These are phyloP conservation scores for Microglena sp. DNA, from an alignment of 139 green algal genomes.

Conservation along the genomic window DNA sequence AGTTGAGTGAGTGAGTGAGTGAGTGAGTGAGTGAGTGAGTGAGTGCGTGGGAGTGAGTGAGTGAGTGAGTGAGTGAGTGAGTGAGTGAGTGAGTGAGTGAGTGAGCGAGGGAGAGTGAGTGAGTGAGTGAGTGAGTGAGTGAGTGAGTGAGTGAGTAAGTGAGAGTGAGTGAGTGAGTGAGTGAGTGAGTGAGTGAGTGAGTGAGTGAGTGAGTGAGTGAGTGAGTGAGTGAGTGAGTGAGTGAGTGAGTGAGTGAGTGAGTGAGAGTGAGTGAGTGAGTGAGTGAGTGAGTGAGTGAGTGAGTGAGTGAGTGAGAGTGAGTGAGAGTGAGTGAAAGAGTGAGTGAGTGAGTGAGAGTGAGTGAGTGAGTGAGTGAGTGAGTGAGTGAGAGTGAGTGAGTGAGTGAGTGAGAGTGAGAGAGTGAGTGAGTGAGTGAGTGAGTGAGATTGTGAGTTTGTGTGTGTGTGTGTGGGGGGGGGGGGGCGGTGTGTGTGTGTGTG, in stretches of 20 bases:
- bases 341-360: neutral
- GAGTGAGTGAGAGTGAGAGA: neutral
- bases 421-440: neutral
- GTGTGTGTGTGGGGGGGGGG: conserved; percentile 4
- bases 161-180: too few relatives aligned
- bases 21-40: neutral
- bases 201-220: neutral
- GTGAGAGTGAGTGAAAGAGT: neutral
- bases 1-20: conserved; percentile 8
- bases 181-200: neutral
- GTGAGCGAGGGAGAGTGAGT: neutral
- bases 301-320: neutral
- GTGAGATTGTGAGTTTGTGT: conserved; percentile 8
- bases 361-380: neutral
- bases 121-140: neutral
- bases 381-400: neutral
- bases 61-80: neutral
- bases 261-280: neutral
- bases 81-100: too few relatives aligned
- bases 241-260: neutral
- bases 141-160: too few relatives aligned
- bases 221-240: neutral
- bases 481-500: conserved; percentile 2
- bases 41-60: neutral
- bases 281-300: neutral